Evolutionary conservation across 768 basidiomycete species (phyloP).

Genomic region (Infundibulicybe gibba): DNA sequence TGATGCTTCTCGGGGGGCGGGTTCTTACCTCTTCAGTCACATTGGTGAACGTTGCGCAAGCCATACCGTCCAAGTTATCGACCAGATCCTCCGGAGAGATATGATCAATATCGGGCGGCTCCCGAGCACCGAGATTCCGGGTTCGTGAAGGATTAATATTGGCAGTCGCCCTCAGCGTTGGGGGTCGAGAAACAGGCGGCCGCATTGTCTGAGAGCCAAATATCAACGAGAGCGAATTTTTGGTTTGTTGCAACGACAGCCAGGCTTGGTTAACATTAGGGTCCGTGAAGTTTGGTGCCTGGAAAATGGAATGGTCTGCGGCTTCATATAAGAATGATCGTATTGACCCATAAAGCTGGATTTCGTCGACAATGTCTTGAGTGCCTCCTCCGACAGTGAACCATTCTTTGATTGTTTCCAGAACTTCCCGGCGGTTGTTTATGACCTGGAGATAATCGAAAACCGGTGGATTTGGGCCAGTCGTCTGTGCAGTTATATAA

Average conservation of each 20-base stretch:
- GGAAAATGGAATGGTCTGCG: constrained; percentile 48
- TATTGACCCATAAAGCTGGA: constrained; percentile 56
- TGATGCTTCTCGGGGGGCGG: background rate
- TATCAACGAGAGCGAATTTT: constrained; percentile 32
- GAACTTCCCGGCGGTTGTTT: constrained; percentile 54
- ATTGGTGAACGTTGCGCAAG: constrained; percentile 68
- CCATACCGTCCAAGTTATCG: constrained; percentile 77
- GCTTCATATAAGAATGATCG: constrained; percentile 55
- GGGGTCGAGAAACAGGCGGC: constrained; percentile 38
- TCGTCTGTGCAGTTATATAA: constrained; percentile 51
- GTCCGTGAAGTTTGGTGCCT: constrained; percentile 36
- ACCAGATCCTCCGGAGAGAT: constrained; percentile 68
- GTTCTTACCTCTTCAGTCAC: constrained; percentile 68
- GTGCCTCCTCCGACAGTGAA: constrained; percentile 68
- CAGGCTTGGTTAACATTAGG: constrained; percentile 43
- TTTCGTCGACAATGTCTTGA: constrained; percentile 75
- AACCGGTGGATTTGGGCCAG: constrained; percentile 34
- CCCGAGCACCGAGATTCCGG: constrained; percentile 35
- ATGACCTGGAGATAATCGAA: constrained; percentile 47
- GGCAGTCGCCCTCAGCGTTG: constrained; percentile 11
- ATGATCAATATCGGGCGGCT: constrained; percentile 63
- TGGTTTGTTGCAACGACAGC: constrained; percentile 39
- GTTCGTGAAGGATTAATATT: constrained; percentile 21
- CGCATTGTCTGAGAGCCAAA: constrained; percentile 60
- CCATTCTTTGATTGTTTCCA: constrained; percentile 71